Conservation (phyloP, 768 basidiomycete species). For the Leccinum pellstonianum region DNA sequence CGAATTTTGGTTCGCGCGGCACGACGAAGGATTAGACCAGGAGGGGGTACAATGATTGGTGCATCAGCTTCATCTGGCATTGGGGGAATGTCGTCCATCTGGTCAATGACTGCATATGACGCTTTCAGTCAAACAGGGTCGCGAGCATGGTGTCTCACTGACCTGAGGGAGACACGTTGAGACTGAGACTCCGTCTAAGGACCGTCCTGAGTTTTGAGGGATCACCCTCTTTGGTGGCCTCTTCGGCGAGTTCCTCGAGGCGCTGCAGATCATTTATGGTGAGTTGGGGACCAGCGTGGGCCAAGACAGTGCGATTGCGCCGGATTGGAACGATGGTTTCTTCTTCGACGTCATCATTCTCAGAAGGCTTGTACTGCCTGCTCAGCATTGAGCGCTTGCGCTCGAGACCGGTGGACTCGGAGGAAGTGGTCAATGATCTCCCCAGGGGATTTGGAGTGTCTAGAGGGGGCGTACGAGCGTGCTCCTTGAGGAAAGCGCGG, state of each 20-base stretch:
- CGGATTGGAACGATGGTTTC: conserved; percentile 69
- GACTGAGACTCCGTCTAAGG: conserved; percentile 76
- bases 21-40: conserved; percentile 86
- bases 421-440: conserved; percentile 44
- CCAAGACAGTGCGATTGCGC: conserved; percentile 64
- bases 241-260: conserved; percentile 90
- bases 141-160: conserved; percentile 34
- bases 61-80: conserved; percentile 79
- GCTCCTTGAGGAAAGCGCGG: conserved; percentile 91
- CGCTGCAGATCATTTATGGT: conserved; percentile 94
- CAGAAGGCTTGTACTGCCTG: conserved; percentile 83
- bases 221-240: conserved; percentile 81
- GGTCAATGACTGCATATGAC: conserved; percentile 52
- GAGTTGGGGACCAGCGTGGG: conserved; percentile 75
- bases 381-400: conserved; percentile 94
- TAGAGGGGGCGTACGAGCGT: conserved; percentile 61
- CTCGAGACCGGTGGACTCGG: conserved; percentile 48
- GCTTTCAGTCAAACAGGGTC: conserved; percentile 24
- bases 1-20: conserved; percentile 95
- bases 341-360: conserved; percentile 73
- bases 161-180: conserved; percentile 86
- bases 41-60: conserved; percentile 84
- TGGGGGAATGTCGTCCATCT: conserved; percentile 66
- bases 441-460: conserved; percentile 43
- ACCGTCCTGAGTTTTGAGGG: conserved; percentile 75